Base-by-base conservation (phyloP, 2,329 filamentous ascomycete genomes). In the Epichloe sp. region DNA sequence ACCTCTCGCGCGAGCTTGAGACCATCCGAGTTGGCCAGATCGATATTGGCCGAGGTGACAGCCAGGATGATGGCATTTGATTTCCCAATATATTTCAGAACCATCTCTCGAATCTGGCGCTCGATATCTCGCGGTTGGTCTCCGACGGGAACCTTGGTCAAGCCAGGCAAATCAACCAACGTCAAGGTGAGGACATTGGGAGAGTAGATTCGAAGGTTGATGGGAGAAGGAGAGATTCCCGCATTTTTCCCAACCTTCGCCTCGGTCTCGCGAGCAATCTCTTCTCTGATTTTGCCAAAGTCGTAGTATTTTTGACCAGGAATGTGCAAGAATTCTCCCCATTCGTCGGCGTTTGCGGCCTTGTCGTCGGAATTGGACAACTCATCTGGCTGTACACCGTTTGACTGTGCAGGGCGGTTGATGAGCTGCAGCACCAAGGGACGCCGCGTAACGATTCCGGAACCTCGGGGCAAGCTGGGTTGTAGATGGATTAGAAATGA, bases 321-420 rank as follows among this genome's bases (percentile, higher is more conserved):
- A 57, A 98, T 87, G 70, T 98, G 93, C 57, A 98, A 77, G 71
- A 98, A 98, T 76, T 98, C 93, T 75, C 91, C 93, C 88, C 94
- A 98, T 70, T 98, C 93, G 65, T 97, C 89, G 19, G 79, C 70
- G 69, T 98, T 98, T 63, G 90, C 88, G 59, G 89, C 86, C 68
- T 86, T 86, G 70, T 97, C 93, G 58, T 78, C 82, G 51, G 80
- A 82, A 53, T 75, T 74, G 53, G 80, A 71, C 59, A 88, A 65
- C 55, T 85, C 80, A 37, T 82, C 77, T 47, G 79, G 76, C 57
- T 80, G 77, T 53, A 82, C 78, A 51, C 89, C 88, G 68, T 96
- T 95, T 55, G 81, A 63, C 63, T 86, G 80, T 48, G 82, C 70
- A 15, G 85, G 75, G 56, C 88, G 85, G 77, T 98, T 97, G 80